Conservation (phyloP, 106 monocot genomes). For the Chionographis japonica region DNA sequence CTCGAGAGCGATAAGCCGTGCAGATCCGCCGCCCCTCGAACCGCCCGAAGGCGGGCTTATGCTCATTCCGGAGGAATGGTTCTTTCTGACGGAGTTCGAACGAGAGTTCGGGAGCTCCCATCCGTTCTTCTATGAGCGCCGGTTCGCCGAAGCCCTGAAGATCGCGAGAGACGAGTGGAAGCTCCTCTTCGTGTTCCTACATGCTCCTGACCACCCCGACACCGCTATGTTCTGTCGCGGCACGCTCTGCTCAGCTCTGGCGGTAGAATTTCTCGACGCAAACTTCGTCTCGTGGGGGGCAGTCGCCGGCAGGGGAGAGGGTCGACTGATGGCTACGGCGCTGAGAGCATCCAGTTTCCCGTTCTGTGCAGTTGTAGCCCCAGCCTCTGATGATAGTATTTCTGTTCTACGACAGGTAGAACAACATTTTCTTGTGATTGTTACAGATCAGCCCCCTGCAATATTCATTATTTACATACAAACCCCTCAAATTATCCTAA, state of each 20-base stretch:
- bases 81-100: neutral
- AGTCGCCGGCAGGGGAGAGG: constrained; percentile 14
- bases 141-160: constrained; percentile 18
- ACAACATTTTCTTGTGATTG: no score
- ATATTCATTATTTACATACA: no score
- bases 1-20: constrained; percentile 13
- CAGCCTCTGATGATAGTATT: constrained; percentile 13
- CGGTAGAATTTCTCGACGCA: constrained; percentile 22
- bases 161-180: constrained; percentile 22
- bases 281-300: constrained; percentile 39
- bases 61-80: neutral
- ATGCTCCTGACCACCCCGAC: constrained; percentile 18
- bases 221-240: constrained; percentile 19
- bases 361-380: constrained; percentile 29
- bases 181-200: constrained; percentile 34
- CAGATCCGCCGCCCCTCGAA: no score
- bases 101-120: neutral
- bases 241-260: constrained; percentile 27
- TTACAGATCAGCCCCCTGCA: no score
- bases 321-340: constrained; percentile 7
- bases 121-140: constrained; percentile 30
- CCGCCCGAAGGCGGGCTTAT: no score
- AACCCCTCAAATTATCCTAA: no score
- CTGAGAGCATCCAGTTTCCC: constrained; percentile 23
- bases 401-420: constrained; percentile 27